Conservation (phyloP, 148 eudicot species). For the Rhododendron henanense region DNA sequence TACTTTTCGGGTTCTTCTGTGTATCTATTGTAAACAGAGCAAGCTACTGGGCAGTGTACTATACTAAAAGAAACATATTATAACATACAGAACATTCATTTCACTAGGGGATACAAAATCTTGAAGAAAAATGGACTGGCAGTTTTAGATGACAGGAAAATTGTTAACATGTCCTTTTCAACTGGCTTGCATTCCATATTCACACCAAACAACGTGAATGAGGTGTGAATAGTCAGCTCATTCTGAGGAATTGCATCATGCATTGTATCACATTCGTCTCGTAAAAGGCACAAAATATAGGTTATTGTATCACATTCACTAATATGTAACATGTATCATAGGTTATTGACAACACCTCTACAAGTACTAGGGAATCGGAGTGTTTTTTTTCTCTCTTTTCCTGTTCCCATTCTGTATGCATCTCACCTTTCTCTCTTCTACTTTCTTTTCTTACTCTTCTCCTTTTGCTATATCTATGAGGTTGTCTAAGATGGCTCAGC, state of each 20-base stretch:
- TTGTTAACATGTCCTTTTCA: not conserved
- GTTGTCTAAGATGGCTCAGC: no score
- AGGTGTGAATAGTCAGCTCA: not conserved
- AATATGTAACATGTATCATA: not conserved
- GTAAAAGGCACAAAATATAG: not conserved
- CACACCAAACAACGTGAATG: not conserved
- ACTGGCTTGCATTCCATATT: not conserved
- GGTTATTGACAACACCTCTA: not conserved
- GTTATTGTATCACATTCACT: not conserved
- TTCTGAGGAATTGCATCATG: not conserved
- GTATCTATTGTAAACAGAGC: not conserved
- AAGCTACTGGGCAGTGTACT: not conserved
- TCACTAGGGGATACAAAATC: not conserved
- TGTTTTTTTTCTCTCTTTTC: no score
- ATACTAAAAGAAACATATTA: not conserved
- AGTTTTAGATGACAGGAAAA: not conserved
- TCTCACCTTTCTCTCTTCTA: not conserved
- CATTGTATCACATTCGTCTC: not conserved
- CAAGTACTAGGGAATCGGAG: not conserved
- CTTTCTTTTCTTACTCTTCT: not conserved
- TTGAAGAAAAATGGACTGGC: not conserved
- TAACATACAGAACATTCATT: not conserved
- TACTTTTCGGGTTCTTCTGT: not conserved
- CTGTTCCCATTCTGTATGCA: not conserved
- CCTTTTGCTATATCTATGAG: not conserved